phyloP scores from a whole-genome alignment of 148 eudicot genomes.

The Rhododendron vialii region DNA sequence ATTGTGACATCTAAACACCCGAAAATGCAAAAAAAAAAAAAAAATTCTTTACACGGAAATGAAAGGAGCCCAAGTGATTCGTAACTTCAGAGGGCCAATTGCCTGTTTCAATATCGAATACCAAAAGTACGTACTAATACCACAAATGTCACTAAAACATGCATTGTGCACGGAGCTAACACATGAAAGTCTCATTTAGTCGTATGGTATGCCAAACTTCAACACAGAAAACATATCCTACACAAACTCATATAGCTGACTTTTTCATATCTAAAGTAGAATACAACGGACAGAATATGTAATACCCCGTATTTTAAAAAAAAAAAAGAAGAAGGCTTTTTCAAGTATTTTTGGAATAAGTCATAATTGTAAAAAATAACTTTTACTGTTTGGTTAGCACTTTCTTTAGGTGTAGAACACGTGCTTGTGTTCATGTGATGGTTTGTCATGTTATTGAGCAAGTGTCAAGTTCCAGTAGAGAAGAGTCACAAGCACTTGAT shows the following conservation, averaged over 20 bases:
- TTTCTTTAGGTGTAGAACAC: too few species aligned
- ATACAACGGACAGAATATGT: constrained; percentile 3
- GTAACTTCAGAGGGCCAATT: not conserved
- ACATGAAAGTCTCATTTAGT: not conserved
- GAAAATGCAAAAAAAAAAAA: not conserved
- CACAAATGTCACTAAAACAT: not conserved
- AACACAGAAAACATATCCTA: too few species aligned
- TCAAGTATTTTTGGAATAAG: too few species aligned
- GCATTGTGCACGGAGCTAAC: too few species aligned
- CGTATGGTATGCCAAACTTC: not conserved
- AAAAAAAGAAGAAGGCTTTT: too few species aligned
- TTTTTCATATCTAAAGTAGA: not conserved
- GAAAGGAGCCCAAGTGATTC: not conserved
- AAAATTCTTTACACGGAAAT: not conserved
- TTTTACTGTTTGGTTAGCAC: too few species aligned
- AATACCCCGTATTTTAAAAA: too few species aligned
- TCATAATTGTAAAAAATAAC: too few species aligned
- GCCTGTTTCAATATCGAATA: not conserved
- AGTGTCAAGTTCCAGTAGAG: too few species aligned
- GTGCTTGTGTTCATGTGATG: too few species aligned
- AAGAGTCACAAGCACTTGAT: too few species aligned
- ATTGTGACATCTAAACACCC: not conserved
- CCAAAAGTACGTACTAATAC: not conserved
- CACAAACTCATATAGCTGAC: not conserved
- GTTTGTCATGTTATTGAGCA: too few species aligned